A percentile compares a stretch with the other conserved stretches of the same genome.
Evolutionary conservation across 2,329 filamentous ascomycete genomes (phyloP).

Genomic region (Ascochyta lentis): DNA sequence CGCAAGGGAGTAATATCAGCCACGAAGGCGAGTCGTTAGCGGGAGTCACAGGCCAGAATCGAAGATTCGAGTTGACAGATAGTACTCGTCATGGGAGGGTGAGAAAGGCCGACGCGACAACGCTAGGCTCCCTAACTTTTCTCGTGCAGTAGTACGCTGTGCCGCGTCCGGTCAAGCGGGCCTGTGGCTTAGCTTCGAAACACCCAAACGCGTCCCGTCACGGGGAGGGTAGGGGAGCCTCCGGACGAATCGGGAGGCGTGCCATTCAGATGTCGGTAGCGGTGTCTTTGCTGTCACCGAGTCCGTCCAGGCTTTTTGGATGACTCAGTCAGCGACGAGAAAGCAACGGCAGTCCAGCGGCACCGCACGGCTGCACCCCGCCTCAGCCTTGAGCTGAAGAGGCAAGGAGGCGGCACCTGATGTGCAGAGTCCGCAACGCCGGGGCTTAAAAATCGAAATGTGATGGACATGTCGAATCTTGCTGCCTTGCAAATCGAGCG

Average conservation of each 20-base stretch:
- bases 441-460: constrained; percentile 1
- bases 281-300: constrained; percentile 29
- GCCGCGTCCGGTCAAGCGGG: constrained; percentile 20
- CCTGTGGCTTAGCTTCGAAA: constrained; percentile 15
- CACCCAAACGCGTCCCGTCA: constrained; percentile 19
- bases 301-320: constrained; percentile 18
- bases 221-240: constrained; percentile 23
- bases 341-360: constrained; percentile 27
- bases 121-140: constrained; percentile 26
- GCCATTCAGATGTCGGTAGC: constrained; percentile 25
- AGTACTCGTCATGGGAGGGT: constrained; percentile 33
- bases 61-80: constrained; percentile 36
- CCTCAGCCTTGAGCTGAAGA: constrained; percentile 20
- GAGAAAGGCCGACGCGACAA: constrained; percentile 19
- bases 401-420: constrained; percentile 28
- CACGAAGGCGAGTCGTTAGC: constrained; percentile 35
- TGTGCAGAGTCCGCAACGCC: constrained; percentile 20
- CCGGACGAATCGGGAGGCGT: constrained; percentile 26
- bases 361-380: constrained; percentile 21
- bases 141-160: constrained; percentile 26
- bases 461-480: constrained; percentile 11
- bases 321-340: constrained; percentile 37
- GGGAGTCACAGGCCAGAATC: constrained; percentile 27
- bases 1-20: constrained; percentile 35
- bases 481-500: constrained; percentile 12